Conservation (phyloP, 768 basidiomycete species). For the Pseudohyphozyma bogoriensis region DNA sequence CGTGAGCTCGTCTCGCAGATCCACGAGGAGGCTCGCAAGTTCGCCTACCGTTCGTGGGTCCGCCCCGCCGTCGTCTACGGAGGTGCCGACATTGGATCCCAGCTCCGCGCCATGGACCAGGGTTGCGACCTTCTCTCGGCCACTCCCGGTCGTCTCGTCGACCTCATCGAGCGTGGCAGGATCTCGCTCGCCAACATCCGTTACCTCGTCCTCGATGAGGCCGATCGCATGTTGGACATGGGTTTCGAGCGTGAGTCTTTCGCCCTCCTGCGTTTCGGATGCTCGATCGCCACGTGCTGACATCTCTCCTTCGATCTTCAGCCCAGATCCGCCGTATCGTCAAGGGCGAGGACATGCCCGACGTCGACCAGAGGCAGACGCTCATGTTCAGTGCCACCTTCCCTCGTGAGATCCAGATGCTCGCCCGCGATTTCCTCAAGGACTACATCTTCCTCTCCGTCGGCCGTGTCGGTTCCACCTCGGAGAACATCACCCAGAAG, state of each 20-base stretch:
- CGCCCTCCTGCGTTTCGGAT: no score
- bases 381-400: conserved; percentile 99
- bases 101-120: conserved; percentile 85
- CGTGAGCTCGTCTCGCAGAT: conserved; percentile 98
- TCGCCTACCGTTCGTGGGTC: conserved; percentile 98
- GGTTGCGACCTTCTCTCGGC: conserved; percentile 95
- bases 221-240: conserved; percentile 99
- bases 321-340: conserved; percentile 97
- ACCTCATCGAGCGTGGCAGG: conserved; percentile 92
- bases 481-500: conserved; percentile 95
- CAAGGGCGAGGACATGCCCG: conserved; percentile 98
- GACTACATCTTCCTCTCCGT: conserved; percentile 99
- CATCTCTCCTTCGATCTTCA: no score
- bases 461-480: conserved; percentile 94
- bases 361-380: conserved; percentile 77
- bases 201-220: conserved; percentile 97
- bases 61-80: conserved; percentile 98
- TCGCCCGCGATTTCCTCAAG: conserved; percentile 90
- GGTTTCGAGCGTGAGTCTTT: conserved; percentile 99
- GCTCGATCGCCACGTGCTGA: no score
- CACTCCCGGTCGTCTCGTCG: conserved; percentile 94
- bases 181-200: conserved; percentile 94
- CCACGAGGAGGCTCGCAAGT: conserved; percentile 97
- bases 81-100: conserved; percentile 93
- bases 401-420: conserved; percentile 96